Percentiles rank a stretch among this genome's conserved stretches.
Conservation (phyloP, 1,139 yeast genomes). For the Saccharomyces pastorianus region DNA sequence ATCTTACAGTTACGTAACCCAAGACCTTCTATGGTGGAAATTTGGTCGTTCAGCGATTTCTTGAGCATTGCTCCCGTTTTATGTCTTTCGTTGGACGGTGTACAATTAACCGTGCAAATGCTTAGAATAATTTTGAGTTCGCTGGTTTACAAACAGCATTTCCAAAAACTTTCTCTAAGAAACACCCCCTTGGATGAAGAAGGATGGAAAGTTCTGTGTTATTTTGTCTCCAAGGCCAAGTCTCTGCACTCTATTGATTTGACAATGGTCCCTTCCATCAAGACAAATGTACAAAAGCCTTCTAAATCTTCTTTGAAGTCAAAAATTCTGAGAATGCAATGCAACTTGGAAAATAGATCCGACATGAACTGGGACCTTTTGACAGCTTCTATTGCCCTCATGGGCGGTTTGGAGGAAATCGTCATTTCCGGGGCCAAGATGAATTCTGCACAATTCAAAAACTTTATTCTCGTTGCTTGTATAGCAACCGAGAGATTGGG, state of each 20-base stretch:
- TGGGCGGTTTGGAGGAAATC: slow-evolving; percentile 68
- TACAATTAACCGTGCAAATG: slow-evolving; percentile 54
- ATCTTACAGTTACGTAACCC: slow-evolving; percentile 61
- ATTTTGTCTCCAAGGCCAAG: slow-evolving; percentile 51
- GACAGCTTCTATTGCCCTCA: slow-evolving; percentile 57
- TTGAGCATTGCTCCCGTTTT: slow-evolving; percentile 64
- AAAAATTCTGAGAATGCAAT: slow-evolving; percentile 43
- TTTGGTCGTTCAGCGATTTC: slow-evolving; percentile 68
- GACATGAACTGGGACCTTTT: slow-evolving; percentile 72
- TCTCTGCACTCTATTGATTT: slow-evolving; percentile 52
- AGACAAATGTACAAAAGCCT: slow-evolving; percentile 49
- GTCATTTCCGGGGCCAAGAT: slow-evolving; percentile 68
- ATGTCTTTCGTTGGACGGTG: slow-evolving; percentile 65
- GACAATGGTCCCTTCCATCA: slow-evolving; percentile 60
- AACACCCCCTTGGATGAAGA: slow-evolving; percentile 59
- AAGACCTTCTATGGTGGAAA: slow-evolving; percentile 64
- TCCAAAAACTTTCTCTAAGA: slow-evolving; percentile 61
- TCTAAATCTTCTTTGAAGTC: slow-evolving; percentile 28
- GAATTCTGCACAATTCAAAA: slow-evolving; percentile 44
- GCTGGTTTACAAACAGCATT: slow-evolving; percentile 48
- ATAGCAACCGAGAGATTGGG: slow-evolving; percentile 51
- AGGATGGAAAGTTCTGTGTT: slow-evolving; percentile 67
- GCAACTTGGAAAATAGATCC: slow-evolving; percentile 50
- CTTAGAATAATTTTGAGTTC: slow-evolving; percentile 54
- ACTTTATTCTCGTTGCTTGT: slow-evolving; percentile 45